Percentiles rank a stretch among this genome's conserved stretches.
phyloP scores from a whole-genome alignment of 83 land plant genomes.

The Picea engelmannii region DNA sequence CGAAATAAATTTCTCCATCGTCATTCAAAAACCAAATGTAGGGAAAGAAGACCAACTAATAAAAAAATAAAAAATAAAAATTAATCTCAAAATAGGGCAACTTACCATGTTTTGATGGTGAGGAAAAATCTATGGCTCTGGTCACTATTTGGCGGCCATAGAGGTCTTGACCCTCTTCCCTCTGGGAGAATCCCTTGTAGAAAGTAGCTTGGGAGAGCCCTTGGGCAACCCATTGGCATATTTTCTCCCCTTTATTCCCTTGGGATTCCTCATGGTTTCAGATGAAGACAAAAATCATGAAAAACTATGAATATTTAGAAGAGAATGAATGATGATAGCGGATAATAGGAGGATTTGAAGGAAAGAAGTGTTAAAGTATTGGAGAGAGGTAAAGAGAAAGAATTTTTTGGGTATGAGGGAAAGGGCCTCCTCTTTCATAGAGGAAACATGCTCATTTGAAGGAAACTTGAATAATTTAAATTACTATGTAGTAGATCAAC shows the following conservation, averaged over 20 bases:
- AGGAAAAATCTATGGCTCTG: background rate
- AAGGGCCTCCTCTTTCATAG: background rate
- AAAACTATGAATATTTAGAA: no score
- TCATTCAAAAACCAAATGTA: background rate
- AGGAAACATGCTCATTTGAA: conserved; percentile 10
- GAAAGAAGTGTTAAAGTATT: background rate
- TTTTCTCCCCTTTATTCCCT: background rate
- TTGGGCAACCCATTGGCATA: conserved; percentile 1
- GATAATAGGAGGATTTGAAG: background rate
- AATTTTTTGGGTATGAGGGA: background rate
- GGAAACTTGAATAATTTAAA: no score
- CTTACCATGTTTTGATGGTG: conserved; percentile 7
- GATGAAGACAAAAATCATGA: background rate
- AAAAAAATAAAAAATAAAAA: background rate
- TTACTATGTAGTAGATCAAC: no score
- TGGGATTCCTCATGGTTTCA: conserved; percentile 1
- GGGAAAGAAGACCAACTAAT: background rate
- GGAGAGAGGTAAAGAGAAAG: background rate
- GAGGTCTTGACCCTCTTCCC: conserved; percentile 8
- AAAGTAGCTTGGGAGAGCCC: background rate
- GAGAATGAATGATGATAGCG: no score
- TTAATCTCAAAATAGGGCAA: background rate
- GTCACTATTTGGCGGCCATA: background rate
- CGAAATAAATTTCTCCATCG: background rate
- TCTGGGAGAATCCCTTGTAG: background rate